Percentiles rank a stretch among this genome's conserved stretches.
Evolutionary conservation across 1,284 basidiomycete species (phyloP).

Genomic region (Fomes fomentarius): DNA sequence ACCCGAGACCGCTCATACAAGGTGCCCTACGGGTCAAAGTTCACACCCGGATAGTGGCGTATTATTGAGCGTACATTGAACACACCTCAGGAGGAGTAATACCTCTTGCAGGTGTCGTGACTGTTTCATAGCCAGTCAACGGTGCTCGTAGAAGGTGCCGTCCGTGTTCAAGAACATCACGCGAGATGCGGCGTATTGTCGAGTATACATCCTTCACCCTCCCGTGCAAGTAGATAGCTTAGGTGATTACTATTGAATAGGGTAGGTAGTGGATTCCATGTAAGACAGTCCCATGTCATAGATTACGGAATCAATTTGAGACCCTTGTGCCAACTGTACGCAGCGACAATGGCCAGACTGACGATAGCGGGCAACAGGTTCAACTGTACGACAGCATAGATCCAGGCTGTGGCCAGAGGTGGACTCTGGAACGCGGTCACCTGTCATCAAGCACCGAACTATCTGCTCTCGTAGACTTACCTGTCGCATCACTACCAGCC

Average conservation of each 20-base stretch:
- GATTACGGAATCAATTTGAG: slow-evolving; percentile 46
- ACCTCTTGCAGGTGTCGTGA: neutral
- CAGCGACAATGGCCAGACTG: slow-evolving; percentile 54
- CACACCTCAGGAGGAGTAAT: neutral
- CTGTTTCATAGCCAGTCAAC: neutral
- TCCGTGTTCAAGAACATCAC: slow-evolving; percentile 21
- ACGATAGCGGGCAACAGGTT: slow-evolving; percentile 62
- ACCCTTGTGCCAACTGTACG: slow-evolving; percentile 63
- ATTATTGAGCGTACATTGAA: slow-evolving; percentile 71
- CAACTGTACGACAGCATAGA: slow-evolving; percentile 71
- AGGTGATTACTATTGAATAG: too few species aligned
- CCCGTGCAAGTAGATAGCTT: too few species aligned
- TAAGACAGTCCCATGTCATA: too few species aligned
- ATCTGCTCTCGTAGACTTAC: slow-evolving; percentile 39
- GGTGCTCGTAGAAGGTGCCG: slow-evolving; percentile 31
- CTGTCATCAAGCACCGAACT: neutral
- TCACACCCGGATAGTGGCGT: slow-evolving; percentile 69
- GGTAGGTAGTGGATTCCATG: too few species aligned
- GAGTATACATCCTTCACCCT: slow-evolving; percentile 23
- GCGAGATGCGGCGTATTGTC: slow-evolving; percentile 28
- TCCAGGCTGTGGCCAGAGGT: slow-evolving; percentile 74
- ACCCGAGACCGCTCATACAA: slow-evolving; percentile 65
- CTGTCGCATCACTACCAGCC: slow-evolving; percentile 72
- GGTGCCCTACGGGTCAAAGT: slow-evolving; percentile 75
- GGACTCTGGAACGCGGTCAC: slow-evolving; percentile 52